Percentiles rank a stretch among this genome's conserved stretches.
phyloP scores from a whole-genome alignment of 2,329 filamentous ascomycete genomes.

The Phyllosticta capitalensis region DNA sequence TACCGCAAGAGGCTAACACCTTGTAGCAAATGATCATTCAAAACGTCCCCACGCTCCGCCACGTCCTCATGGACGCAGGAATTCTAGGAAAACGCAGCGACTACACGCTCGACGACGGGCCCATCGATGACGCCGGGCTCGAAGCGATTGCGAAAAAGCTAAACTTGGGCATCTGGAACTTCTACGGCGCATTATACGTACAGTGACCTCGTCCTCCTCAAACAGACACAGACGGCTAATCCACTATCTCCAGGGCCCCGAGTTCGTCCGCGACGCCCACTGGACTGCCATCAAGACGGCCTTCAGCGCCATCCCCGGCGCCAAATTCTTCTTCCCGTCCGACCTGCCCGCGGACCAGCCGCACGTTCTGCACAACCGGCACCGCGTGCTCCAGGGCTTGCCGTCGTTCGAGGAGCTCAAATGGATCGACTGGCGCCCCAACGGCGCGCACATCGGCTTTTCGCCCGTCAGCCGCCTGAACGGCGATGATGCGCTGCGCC shows the following conservation, averaged over 20 bases:
- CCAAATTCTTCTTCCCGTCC: conserved; percentile 27
- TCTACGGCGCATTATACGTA: conserved; percentile 34
- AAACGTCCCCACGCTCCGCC: conserved; percentile 35
- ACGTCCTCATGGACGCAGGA: conserved; percentile 33
- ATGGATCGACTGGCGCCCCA: conserved; percentile 32
- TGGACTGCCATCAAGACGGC: conserved; percentile 25
- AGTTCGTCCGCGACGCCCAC: conserved; percentile 21
- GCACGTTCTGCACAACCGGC: conserved; percentile 21
- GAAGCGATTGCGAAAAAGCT: conserved; percentile 33
- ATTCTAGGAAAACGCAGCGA: conserved; percentile 29
- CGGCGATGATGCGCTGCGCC: conserved; percentile 31
- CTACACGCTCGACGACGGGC: conserved; percentile 20
- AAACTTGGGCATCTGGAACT: conserved; percentile 37
- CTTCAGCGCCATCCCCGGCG: conserved; percentile 25
- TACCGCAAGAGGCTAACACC: neutral
- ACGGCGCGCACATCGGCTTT: conserved; percentile 37
- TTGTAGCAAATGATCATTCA: conserved; percentile 30
- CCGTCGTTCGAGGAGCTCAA: conserved; percentile 29
- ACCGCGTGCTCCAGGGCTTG: conserved; percentile 16
- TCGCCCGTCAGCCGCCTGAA: conserved; percentile 38
- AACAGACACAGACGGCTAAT: neutral
- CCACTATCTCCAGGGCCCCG: conserved; percentile 8
- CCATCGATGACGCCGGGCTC: conserved; percentile 31
- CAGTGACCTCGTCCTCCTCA: neutral
- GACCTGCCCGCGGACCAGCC: conserved; percentile 20